A percentile compares a stretch with the other conserved stretches of the same genome.
These are phyloP conservation scores for Hypoxylon lienhwacheense DNA, from an alignment of 495 filamentous ascomycete genomes.

Conservation along the genomic window DNA sequence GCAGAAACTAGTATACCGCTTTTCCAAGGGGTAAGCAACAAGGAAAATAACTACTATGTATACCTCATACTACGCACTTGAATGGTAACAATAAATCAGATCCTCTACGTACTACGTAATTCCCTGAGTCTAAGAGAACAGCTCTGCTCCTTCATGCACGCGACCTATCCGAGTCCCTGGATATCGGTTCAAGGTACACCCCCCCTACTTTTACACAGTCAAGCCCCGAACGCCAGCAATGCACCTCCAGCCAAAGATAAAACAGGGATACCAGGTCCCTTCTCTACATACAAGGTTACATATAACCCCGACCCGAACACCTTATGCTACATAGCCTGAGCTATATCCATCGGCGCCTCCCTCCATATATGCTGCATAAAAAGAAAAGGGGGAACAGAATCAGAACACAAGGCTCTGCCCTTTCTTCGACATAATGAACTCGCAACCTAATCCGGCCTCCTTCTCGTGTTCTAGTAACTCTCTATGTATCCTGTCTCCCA, in stretches of 20 bases:
- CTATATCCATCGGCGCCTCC: conserved; percentile 10
- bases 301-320: conserved; percentile 9
- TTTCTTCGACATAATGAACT: conserved; percentile 67
- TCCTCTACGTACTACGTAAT: no score
- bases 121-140: no score
- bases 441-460: conserved; percentile 68
- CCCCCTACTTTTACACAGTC: no score
- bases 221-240: conserved; percentile 14
- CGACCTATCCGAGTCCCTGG: no score
- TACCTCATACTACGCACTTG: no score
- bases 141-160: no score
- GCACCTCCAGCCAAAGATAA: conserved; percentile 8
- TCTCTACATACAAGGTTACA: conserved; percentile 11
- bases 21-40: no score
- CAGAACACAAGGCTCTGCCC: conserved; percentile 51
- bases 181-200: no score
- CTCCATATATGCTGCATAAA: conserved; percentile 16
- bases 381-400: conserved; percentile 1
- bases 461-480: conserved; percentile 65
- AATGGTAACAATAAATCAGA: no score
- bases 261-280: background rate
- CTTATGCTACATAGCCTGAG: conserved; percentile 12
- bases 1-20: no score
- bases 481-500: conserved; percentile 65
- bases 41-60: no score